These are phyloP conservation scores for Citrus trifoliata DNA, from an alignment of 345 rosid species.

Conservation along the genomic window DNA sequence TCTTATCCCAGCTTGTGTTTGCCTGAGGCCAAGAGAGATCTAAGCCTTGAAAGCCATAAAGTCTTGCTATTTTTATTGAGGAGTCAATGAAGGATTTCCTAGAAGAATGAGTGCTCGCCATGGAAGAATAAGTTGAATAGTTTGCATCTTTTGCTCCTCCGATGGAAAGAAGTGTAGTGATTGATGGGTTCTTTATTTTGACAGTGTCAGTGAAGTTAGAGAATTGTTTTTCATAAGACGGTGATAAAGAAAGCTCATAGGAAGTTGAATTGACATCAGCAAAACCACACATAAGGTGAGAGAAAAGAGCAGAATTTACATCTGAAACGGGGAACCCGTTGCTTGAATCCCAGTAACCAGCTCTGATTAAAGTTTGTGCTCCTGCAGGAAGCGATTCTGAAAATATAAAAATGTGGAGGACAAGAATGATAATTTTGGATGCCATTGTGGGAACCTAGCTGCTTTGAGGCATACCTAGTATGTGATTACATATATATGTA, in stretches of 20 bases:
- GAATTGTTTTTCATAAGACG: neutral
- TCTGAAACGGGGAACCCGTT: neutral
- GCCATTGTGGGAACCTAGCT: neutral
- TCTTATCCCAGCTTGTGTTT: neutral
- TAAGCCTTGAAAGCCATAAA: slow-evolving; percentile 12
- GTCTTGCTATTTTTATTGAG: slow-evolving; percentile 16
- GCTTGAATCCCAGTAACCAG: neutral
- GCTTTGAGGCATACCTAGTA: no score
- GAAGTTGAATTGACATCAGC: slow-evolving; percentile 22
- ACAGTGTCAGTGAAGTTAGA: neutral
- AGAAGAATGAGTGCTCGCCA: neutral
- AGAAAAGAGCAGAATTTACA: slow-evolving; percentile 22
- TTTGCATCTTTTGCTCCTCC: neutral
- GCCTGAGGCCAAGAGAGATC: neutral
- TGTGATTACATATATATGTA: no score
- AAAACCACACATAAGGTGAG: slow-evolving; percentile 34
- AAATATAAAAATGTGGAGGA: neutral
- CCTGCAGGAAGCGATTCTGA: neutral
- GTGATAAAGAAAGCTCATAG: slow-evolving; percentile 7
- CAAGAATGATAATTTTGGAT: neutral
- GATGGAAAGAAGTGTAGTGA: slow-evolving; percentile 22
- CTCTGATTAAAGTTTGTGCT: neutral
- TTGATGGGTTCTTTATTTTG: slow-evolving; percentile 19
- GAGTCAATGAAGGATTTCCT: slow-evolving; percentile 5
- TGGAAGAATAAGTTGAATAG: neutral